These are phyloP conservation scores for Leccinellum luteum DNA, from an alignment of 768 basidiomycete species.

Conservation along the genomic window DNA sequence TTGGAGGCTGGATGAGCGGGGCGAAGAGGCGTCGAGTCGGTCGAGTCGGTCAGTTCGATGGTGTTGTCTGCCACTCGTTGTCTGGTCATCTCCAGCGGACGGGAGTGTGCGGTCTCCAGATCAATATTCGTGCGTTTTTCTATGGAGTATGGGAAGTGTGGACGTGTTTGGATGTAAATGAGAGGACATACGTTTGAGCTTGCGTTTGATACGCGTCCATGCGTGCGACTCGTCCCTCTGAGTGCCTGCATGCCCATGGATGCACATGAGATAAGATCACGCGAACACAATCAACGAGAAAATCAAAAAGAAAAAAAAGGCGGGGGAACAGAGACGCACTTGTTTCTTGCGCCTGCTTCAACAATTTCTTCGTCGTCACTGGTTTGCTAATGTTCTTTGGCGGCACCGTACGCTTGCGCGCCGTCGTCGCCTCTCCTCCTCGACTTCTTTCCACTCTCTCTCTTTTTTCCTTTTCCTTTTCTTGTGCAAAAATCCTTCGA, in stretches of 20 bases:
- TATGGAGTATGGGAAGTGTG: not conserved
- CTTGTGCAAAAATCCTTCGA: not conserved
- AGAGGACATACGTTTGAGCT: conserved; percentile 12
- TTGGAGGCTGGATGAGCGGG: not conserved
- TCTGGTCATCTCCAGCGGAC: conserved; percentile 13
- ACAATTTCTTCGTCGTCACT: conserved; percentile 12
- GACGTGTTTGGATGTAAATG: not conserved
- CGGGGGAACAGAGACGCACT: conserved; percentile 14
- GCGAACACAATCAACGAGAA: not conserved
- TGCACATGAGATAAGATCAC: not conserved
- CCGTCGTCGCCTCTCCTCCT: not conserved
- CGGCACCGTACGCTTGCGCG: conserved; percentile 14
- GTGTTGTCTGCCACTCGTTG: not conserved
- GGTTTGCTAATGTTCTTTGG: conserved; percentile 3
- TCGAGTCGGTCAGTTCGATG: conserved; percentile 27
- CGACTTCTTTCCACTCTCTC: not conserved
- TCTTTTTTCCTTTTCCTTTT: conserved; percentile 3
- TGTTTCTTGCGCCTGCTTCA: conserved; percentile 17
- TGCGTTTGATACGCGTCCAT: conserved; percentile 17
- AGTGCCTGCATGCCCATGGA: not conserved
- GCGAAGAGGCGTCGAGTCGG: conserved; percentile 9
- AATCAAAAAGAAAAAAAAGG: not conserved
- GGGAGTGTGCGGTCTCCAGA: conserved; percentile 2
- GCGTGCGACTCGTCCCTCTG: conserved; percentile 8
- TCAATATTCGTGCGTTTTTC: conserved; percentile 12